Conservation (phyloP, 352 stramenopile species). For the Pythium aquatile region DNA sequence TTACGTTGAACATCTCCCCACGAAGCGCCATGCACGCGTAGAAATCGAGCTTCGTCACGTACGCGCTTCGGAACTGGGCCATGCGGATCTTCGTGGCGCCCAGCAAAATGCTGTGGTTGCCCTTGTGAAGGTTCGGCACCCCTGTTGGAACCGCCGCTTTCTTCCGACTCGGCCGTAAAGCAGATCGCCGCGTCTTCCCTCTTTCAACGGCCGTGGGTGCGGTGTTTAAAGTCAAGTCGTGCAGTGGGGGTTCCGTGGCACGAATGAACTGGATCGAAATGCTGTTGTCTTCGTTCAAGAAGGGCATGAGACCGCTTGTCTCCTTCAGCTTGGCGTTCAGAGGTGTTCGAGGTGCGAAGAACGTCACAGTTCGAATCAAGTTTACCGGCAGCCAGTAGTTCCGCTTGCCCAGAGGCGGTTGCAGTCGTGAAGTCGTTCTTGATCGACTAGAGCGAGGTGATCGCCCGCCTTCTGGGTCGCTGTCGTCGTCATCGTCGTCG, state of each 20-base stretch:
- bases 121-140: neutral
- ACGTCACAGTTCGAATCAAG: slow-evolving; percentile 73
- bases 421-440: neutral
- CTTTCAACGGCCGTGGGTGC: slow-evolving; percentile 2
- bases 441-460: neutral
- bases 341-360: slow-evolving; percentile 71
- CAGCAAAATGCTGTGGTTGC: slow-evolving; percentile 49
- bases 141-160: neutral
- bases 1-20: slow-evolving; percentile 82
- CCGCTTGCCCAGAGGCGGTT: slow-evolving; percentile 12
- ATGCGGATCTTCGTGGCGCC: slow-evolving; percentile 76
- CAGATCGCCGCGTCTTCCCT: slow-evolving; percentile 38
- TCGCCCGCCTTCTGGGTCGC: slow-evolving; percentile 16
- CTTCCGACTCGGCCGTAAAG: slow-evolving; percentile 32
- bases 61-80: slow-evolving; percentile 79
- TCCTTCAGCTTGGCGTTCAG: slow-evolving; percentile 77
- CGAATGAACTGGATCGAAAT: slow-evolving; percentile 77
- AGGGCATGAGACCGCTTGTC: slow-evolving; percentile 60
- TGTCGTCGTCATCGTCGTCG: slow-evolving; percentile 35
- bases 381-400: slow-evolving; percentile 81
- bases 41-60: slow-evolving; percentile 84
- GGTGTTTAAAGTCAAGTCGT: slow-evolving; percentile 39
- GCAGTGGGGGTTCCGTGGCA: slow-evolving; percentile 64
- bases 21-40: slow-evolving; percentile 80
- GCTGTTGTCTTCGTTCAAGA: slow-evolving; percentile 70